Evolutionary conservation across 176 grass and related monocot species (phyloP).

Genomic region (Neostapfia colusana): DNA sequence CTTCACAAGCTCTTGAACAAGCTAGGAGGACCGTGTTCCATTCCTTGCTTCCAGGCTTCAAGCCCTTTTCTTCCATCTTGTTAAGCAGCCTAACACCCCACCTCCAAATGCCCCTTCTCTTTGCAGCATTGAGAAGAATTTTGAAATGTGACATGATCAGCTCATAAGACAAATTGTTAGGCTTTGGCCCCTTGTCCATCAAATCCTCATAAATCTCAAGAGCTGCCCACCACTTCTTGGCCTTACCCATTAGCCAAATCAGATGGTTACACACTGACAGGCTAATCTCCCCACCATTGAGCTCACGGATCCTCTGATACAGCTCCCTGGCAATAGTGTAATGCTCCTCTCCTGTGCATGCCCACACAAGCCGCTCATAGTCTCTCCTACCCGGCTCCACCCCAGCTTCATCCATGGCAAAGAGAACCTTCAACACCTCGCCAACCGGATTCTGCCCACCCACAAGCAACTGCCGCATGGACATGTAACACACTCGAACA

Average conservation of each 20-base stretch:
- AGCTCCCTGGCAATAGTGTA: constrained; percentile 76
- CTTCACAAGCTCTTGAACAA: constrained; percentile 78
- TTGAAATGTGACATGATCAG: constrained; percentile 80
- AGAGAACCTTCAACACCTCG: constrained; percentile 62
- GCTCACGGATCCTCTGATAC: constrained; percentile 67
- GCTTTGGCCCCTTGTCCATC: constrained; percentile 73
- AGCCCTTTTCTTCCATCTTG: constrained; percentile 89
- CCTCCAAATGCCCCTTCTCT: constrained; percentile 68
- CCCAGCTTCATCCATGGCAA: constrained; percentile 56
- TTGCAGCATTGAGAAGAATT: constrained; percentile 65
- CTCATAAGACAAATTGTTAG: constrained; percentile 76
- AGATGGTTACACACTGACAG: constrained; percentile 84
- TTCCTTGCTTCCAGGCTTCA: constrained; percentile 66
- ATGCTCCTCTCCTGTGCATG: constrained; percentile 63
- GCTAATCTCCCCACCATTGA: constrained; percentile 44
- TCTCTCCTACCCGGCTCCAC: constrained; percentile 38
- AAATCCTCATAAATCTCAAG: constrained; percentile 87
- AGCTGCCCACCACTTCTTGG: constrained; percentile 96
- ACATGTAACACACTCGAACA: constrained; percentile 45
- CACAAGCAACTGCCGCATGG: constrained; percentile 59
- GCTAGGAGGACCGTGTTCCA: constrained; percentile 87
- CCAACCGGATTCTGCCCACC: constrained; percentile 44
- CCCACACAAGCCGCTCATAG: constrained; percentile 76
- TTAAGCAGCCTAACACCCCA: constrained; percentile 72
- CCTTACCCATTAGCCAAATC: constrained; percentile 84